phyloP scores from a whole-genome alignment of 2,329 filamentous ascomycete species.

The Penicillium sp. region DNA sequence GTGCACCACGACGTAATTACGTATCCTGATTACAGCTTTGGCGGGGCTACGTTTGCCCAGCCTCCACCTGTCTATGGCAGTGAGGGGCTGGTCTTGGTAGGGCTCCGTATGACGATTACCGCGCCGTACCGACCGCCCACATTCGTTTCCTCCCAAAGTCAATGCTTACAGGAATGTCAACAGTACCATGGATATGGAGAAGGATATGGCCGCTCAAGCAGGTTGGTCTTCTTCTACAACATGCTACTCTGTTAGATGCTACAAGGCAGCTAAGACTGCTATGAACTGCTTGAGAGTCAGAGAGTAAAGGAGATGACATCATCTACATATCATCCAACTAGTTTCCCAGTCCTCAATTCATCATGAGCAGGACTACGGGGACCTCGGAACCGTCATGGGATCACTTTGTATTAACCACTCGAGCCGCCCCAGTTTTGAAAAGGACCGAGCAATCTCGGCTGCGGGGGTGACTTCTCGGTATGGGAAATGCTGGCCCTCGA shows the following conservation, averaged over 20 bases:
- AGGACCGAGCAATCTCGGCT: no score
- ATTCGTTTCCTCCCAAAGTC: not conserved
- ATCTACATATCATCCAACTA: not conserved
- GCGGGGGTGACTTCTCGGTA: no score
- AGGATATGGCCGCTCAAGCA: not conserved
- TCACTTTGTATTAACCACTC: no score
- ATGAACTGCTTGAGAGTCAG: not conserved
- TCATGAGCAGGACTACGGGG: slow-evolving; percentile 5
- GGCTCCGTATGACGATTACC: slow-evolving; percentile 24
- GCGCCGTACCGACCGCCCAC: slow-evolving; percentile 17
- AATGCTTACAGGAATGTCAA: not conserved
- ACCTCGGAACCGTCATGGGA: not conserved
- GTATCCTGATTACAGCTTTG: slow-evolving; percentile 20
- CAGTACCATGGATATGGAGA: not conserved
- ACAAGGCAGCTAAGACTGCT: not conserved
- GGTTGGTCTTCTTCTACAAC: not conserved
- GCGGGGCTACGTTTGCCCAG: slow-evolving; percentile 29
- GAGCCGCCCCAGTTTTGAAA: no score
- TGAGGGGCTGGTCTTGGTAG: slow-evolving; percentile 17
- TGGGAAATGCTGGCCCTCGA: no score
- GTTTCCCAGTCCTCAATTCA: not conserved
- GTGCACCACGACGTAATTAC: slow-evolving; percentile 28
- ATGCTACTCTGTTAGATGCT: not conserved
- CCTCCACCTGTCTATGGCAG: not conserved
- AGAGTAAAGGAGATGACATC: not conserved